Evolutionary conservation across 2,329 filamentous ascomycete genomes (phyloP), one percentile per base, ranked within the genome.

Genomic region (Colletotrichum karsti): DNA sequence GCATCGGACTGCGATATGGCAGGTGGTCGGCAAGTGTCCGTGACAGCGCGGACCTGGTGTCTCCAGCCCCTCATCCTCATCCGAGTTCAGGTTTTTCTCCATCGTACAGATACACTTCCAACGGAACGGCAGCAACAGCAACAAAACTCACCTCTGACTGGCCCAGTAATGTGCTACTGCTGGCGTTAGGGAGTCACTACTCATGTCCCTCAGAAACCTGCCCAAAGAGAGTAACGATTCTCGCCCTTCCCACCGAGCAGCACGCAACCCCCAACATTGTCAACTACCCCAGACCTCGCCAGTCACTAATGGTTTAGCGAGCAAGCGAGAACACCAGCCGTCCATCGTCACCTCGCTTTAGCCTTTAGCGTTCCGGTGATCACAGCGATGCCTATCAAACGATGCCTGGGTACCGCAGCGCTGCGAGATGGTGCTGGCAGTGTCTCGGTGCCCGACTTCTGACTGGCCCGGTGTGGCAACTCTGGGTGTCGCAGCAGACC

Each of bases 291-390:
- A 35, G 7, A 18, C 37, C 46, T 24, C 44, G 54, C 44, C 30
- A 24, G 41, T 26, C 22, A 50, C 60, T 55, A 30, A 6, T 30
- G 5, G 28, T 30, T 13, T 2, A 35, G 33, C 33, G 15, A 35
- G 39, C 63, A 66, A 66, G 33, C 57, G 57, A 62, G 39, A 62
- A 20, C 42, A 26, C 44, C 15, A 39, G 39, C 20, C 39, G 57
- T 35, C 28, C 44, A 62, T 62, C 30, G 12, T 66, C 63, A 62
- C 59, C 50, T 67, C 59, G 64, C 62, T 58, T 39, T 44, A 39
- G 24, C 20, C 20, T 30, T 13, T 63, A 53, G 53, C 59, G 42
- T n/a, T 33, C 26, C 64, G 53, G 30, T 62, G 63, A 62, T 66
- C 59, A 22, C n/a, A 2, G 35, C 41, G 53, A 48, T 48, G 51